Base-by-base conservation (phyloP, 2,329 filamentous ascomycete species). In the Penicillium sp. region DNA sequence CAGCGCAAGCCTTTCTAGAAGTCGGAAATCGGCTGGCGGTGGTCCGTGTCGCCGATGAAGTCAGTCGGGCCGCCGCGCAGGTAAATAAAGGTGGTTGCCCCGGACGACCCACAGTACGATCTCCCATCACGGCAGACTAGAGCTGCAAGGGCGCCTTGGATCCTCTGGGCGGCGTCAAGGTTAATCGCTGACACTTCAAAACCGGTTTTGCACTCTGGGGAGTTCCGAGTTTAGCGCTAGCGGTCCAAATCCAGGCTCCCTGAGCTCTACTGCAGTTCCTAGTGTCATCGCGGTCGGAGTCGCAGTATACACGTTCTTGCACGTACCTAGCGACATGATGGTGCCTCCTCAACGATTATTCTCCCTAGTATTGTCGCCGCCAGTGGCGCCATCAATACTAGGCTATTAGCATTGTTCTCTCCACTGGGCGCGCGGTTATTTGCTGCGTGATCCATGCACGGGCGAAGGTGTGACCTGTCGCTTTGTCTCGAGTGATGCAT, bases 71-170 rank as follows among this genome's bases (percentile, higher is more conserved):
- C 30, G 23, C 11, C 16, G 9, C 13, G 13, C 20, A 32, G 15
- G 40, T 47, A 50, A 51, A 50, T 47, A 50, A 46, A 46, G 33
- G 15, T 27, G 38, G 51, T 54, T 54, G 51, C 51, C 49, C 47
- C 36, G 49, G 44, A 38, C 39, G 35, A 50, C 46, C 41, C 45
- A 36, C 25, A n/a, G 25, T n/a, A n/a, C 25, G 25, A 27, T 27
- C 25, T 27, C 25, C 25, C 25, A 6, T 27, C n/a, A n/a, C n/a
- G n/a, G n/a, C n/a, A n/a, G n/a, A n/a, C n/a, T n/a, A n/a, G n/a
- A n/a, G n/a, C n/a, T n/a, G n/a, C n/a, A n/a, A n/a, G n/a, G n/a
- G n/a, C n/a, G n/a, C n/a, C n/a, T n/a, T n/a, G n/a, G n/a, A n/a
- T n/a, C n/a, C n/a, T n/a, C n/a, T n/a, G n/a, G n/a, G n/a, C n/a